Percentiles rank a stretch among this genome's conserved stretches.
These are phyloP conservation scores for Stemphylium vesicarium DNA, from an alignment of 2,329 filamentous ascomycete species.

Conservation along the genomic window DNA sequence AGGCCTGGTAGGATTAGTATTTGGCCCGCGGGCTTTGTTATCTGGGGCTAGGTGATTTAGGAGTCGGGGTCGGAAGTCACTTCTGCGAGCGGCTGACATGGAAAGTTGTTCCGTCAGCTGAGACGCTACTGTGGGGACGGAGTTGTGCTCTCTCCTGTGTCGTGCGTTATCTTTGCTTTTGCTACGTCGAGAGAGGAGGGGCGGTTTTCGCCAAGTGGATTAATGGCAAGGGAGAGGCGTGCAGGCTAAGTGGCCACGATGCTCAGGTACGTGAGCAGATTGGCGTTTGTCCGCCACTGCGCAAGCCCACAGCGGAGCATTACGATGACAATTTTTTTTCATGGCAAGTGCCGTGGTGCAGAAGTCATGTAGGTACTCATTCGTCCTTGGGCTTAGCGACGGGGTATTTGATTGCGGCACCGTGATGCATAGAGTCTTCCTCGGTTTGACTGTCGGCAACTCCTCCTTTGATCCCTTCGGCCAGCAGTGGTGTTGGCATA, in stretches of 20 bases:
- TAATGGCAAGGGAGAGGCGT: slow-evolving; percentile 6
- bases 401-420: not conserved
- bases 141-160: slow-evolving; percentile 6
- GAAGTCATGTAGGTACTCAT: slow-evolving; percentile 3
- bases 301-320: slow-evolving; percentile 11
- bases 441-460: not conserved
- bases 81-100: slow-evolving; percentile 14
- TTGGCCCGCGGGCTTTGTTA: slow-evolving; percentile 3
- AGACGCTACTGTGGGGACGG: slow-evolving; percentile 17
- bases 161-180: slow-evolving; percentile 24
- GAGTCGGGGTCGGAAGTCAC: not conserved
- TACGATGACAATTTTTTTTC: slow-evolving; percentile 8
- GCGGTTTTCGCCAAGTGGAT: slow-evolving; percentile 12
- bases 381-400: not conserved
- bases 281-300: slow-evolving; percentile 16
- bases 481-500: not conserved
- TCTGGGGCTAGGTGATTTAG: not conserved
- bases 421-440: not conserved
- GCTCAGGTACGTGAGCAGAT: slow-evolving; percentile 20
- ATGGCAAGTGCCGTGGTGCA: slow-evolving; percentile 11
- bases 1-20: slow-evolving; percentile 9
- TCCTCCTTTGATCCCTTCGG: not conserved
- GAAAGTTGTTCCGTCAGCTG: slow-evolving; percentile 16
- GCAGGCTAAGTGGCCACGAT: slow-evolving; percentile 20
- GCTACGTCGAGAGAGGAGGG: slow-evolving; percentile 12